Conservation (phyloP, 345 rosid species). For the Fremontodendron californicum region DNA sequence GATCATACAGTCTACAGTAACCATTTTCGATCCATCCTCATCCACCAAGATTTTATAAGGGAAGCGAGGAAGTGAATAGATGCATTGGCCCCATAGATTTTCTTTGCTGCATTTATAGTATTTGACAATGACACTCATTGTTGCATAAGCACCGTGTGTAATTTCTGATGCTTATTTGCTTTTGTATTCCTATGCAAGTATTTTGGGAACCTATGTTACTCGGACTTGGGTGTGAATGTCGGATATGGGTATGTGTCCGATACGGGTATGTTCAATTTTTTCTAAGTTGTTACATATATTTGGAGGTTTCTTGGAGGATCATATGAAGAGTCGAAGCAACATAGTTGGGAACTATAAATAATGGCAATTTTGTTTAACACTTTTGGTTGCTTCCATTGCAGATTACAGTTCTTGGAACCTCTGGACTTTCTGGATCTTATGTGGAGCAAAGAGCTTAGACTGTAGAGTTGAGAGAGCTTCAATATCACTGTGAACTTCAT, state of each 20-base stretch:
- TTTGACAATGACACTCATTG: background rate
- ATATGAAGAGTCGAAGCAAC: too few relatives aligned
- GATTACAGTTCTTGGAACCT: conserved; percentile 87
- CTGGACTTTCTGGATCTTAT: conserved; percentile 81
- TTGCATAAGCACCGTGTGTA: background rate
- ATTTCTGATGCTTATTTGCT: background rate
- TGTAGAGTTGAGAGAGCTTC: background rate
- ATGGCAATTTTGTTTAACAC: background rate
- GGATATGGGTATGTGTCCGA: too few relatives aligned
- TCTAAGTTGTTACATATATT: too few relatives aligned
- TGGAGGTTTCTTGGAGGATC: too few relatives aligned
- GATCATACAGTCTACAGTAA: background rate
- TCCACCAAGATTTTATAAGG: background rate
- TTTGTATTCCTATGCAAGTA: background rate
- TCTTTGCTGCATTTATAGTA: background rate
- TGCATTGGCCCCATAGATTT: background rate
- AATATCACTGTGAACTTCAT: background rate
- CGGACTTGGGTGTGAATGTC: too few relatives aligned
- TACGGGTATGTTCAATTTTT: too few relatives aligned
- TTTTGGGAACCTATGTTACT: too few relatives aligned
- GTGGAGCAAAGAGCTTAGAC: conserved; percentile 68
- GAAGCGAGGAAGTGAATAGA: background rate
- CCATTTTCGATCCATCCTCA: background rate
- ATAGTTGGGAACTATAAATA: background rate
- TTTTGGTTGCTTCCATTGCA: conserved; percentile 28